phyloP scores from a whole-genome alignment of 2,329 filamentous ascomycete genomes.

The Hypoxylon sp. region DNA sequence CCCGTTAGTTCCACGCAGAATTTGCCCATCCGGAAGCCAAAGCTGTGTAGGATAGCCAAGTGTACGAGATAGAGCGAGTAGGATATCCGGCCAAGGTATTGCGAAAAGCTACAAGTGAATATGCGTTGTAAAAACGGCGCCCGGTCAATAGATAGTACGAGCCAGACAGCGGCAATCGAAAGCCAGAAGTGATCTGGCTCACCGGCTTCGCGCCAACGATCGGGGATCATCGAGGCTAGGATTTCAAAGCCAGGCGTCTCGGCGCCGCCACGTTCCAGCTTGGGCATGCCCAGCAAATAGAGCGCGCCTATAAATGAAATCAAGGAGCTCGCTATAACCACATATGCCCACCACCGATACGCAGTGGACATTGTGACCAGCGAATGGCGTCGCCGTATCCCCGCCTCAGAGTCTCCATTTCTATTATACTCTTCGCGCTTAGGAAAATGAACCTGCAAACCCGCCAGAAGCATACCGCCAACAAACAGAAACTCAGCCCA shows the following conservation, averaged over 20 bases:
- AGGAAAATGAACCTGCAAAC: slow-evolving; percentile 49
- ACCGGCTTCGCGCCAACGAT: slow-evolving; percentile 29
- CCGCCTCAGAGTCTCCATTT: not conserved
- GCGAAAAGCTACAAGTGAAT: slow-evolving; percentile 51
- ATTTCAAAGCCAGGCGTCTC: slow-evolving; percentile 46
- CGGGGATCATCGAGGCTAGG: slow-evolving; percentile 45
- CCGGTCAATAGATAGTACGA: slow-evolving; percentile 49
- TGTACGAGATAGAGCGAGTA: slow-evolving; percentile 53
- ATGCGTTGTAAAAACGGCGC: slow-evolving; percentile 46
- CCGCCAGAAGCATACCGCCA: slow-evolving; percentile 54
- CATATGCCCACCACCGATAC: slow-evolving; percentile 32
- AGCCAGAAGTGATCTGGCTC: slow-evolving; percentile 51
- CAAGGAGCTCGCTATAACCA: not conserved
- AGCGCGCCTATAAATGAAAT: slow-evolving; percentile 36
- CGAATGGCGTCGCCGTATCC: not conserved
- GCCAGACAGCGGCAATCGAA: slow-evolving; percentile 47
- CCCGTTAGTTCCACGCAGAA: slow-evolving; percentile 35
- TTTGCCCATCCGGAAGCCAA: slow-evolving; percentile 42
- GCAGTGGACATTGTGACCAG: slow-evolving; percentile 3
- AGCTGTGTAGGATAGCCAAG: slow-evolving; percentile 47
- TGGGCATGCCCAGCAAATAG: slow-evolving; percentile 49
- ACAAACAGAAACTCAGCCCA: slow-evolving; percentile 54
- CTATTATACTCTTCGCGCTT: slow-evolving; percentile 9
- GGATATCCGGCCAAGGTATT: slow-evolving; percentile 52
- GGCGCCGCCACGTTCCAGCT: slow-evolving; percentile 40